phyloP scores from a whole-genome alignment of 495 filamentous ascomycete genomes.

The Lasiosphaeriaceae sp. region DNA sequence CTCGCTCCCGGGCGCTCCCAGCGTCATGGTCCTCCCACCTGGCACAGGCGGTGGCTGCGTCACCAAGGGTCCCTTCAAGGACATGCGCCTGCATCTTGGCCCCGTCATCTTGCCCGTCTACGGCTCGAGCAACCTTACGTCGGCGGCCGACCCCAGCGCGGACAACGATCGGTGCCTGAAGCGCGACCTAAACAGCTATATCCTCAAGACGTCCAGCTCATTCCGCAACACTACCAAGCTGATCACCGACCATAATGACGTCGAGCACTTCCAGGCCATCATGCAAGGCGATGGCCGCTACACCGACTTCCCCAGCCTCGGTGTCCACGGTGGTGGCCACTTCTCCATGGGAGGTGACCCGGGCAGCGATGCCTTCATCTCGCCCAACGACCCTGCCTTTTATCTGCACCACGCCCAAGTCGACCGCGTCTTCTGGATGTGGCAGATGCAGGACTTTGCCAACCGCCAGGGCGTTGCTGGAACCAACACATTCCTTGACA shows the following conservation, averaged over 20 bases:
- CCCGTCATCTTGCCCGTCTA: conserved; percentile 38
- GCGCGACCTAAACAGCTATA: conserved; percentile 55
- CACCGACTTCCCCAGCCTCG: conserved; percentile 33
- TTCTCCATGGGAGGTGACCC: conserved; percentile 36
- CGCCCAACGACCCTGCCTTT: conserved; percentile 64
- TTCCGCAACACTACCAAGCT: conserved; percentile 40
- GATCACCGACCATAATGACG: conserved; percentile 38
- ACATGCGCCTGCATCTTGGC: conserved; percentile 49
- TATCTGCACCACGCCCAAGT: conserved; percentile 66
- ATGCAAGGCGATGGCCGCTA: conserved; percentile 46
- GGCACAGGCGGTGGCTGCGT: conserved; percentile 66
- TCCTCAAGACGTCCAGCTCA: conserved; percentile 35
- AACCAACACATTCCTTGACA: conserved; percentile 30
- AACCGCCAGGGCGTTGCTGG: conserved; percentile 43
- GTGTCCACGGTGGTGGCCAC: conserved; percentile 63
- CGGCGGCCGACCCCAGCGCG: conserved; percentile 13
- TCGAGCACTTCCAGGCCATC: conserved; percentile 49
- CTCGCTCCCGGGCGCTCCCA: conserved; percentile 1
- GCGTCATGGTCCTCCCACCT: conserved; percentile 28
- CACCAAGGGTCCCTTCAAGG: conserved; percentile 53
- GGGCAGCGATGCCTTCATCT: conserved; percentile 52
- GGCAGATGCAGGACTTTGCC: conserved; percentile 57
- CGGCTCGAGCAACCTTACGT: conserved; percentile 21
- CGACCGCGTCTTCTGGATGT: conserved; percentile 66
- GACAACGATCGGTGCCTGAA: conserved; percentile 62